phyloP scores from a whole-genome alignment of 1,284 basidiomycete species.

The Cerrena zonata region DNA sequence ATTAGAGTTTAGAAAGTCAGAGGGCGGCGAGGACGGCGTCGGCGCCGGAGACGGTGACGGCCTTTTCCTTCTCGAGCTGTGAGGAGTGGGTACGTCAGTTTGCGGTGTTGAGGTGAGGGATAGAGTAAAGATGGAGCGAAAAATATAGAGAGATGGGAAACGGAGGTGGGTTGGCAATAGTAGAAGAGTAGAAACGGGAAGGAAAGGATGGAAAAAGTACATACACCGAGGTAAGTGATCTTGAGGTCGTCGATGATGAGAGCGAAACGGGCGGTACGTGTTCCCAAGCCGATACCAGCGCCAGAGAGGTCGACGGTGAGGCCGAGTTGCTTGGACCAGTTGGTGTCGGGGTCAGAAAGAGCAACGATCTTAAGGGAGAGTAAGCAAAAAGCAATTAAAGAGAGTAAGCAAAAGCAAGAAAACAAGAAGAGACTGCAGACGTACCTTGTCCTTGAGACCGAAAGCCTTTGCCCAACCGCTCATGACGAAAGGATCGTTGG shows the following conservation, averaged over 20 bases:
- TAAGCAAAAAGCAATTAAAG: neutral
- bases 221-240: conserved; percentile 56
- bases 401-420: conserved; percentile 1
- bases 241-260: conserved; percentile 68
- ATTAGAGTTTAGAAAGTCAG: too few relatives aligned
- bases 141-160: conserved; percentile 6
- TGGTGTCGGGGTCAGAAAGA: conserved; percentile 59
- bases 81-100: neutral
- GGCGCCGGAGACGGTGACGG: conserved; percentile 59
- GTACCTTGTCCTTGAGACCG: conserved; percentile 68
- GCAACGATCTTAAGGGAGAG: conserved; percentile 46
- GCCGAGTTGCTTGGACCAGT: conserved; percentile 62
- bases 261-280: conserved; percentile 67
- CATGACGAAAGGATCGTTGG: conserved; percentile 77
- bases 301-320: conserved; percentile 52
- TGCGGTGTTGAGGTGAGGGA: too few relatives aligned
- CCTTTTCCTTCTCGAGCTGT: conserved; percentile 48
- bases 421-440: neutral
- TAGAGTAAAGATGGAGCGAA: neutral
- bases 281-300: conserved; percentile 53
- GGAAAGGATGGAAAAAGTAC: conserved; percentile 24
- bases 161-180: neutral
- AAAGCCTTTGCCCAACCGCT: conserved; percentile 70
- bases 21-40: conserved; percentile 50
- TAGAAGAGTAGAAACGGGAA: neutral